Base-by-base conservation (phyloP, 2,329 filamentous ascomycete genomes). In the Xylariaceae sp. region DNA sequence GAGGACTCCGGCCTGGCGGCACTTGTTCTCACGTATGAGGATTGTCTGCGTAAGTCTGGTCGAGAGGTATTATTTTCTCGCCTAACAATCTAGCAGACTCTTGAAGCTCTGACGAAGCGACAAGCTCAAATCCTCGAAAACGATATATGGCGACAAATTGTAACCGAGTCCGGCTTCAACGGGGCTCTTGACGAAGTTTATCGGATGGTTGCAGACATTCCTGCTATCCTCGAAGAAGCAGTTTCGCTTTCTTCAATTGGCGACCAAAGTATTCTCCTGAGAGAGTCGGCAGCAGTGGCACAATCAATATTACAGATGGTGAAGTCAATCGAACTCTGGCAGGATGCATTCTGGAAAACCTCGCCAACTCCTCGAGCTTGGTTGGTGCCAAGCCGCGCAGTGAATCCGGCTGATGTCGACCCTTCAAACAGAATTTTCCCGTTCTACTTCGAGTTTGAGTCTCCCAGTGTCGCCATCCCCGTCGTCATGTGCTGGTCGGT, bases 11-110 rank as follows among this genome's bases (percentile, higher is more conserved):
- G 54, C 56, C 19, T 64, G 61, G 61, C 51, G 55, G 23, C 59
- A 64, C 46, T 48, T 64, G 18, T 59, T 60, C n/a, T 56, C 59
- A 18, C 61, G 61, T 32, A 58, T 64, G 59, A 58, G 59, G 44
- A 43, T 64, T 48, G 54, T 64, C 23, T 64, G 61, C 40, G 61
- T 62, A 53, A 59, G 61, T 60, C 44, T 42, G 18, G 18, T 40
- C 21, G 16, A 43, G 21, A 26, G 47, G 10, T 19, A 18, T 32
- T 16, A 2, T 45, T 20, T 50, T 53, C 16, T 42, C 20, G 12
- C 56, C 57, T 60, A 54, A 61, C 29, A 2, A 20, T 37, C 2
- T 40, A 19, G 40, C 23, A 61, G 56, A 61, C 56, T 20, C 51
- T 63, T 9, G 54, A 57, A 44, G 57, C 54, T 48, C 16, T 60